Conservation (phyloP, 2,329 filamentous ascomycete species). For the Scolecobasidium constrictum region DNA sequence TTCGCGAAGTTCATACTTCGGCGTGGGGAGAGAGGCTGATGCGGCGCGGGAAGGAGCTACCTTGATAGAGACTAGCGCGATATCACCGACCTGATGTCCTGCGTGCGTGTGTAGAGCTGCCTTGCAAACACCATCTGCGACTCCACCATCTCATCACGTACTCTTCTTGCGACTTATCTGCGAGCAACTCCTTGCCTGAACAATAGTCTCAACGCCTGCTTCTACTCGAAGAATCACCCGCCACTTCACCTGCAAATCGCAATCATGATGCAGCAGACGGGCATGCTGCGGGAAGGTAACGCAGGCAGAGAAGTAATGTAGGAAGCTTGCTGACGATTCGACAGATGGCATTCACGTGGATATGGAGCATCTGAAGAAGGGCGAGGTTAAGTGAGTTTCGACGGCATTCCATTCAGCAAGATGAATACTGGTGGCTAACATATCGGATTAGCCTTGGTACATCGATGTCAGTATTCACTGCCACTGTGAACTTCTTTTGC, state of each 20-base stretch:
- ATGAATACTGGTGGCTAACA: background rate
- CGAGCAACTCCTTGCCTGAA: too few species aligned
- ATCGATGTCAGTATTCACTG: slow-evolving; percentile 76
- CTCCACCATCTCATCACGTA: too few species aligned
- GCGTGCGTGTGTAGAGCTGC: background rate
- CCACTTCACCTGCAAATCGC: too few species aligned
- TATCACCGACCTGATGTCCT: too few species aligned
- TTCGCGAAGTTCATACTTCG: too few species aligned
- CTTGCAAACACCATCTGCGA: background rate
- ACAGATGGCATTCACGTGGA: slow-evolving; percentile 98
- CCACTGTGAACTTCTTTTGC: too few species aligned
- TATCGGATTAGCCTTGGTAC: slow-evolving; percentile 66
- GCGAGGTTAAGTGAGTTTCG: slow-evolving; percentile 97
- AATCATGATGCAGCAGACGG: slow-evolving; percentile 22
- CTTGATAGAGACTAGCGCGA: too few species aligned
- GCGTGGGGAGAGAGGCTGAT: too few species aligned
- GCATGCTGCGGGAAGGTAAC: slow-evolving; percentile 30
- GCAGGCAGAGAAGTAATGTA: background rate
- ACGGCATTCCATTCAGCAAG: background rate
- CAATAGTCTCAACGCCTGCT: too few species aligned
- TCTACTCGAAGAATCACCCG: too few species aligned
- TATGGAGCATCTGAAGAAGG: slow-evolving; percentile 97
- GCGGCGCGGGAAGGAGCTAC: too few species aligned
- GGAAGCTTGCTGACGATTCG: slow-evolving; percentile 7
- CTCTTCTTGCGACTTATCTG: too few species aligned